Evolutionary conservation across 306 rosid species (phyloP).

Genomic region (Ammopiptanthus mongolicus): DNA sequence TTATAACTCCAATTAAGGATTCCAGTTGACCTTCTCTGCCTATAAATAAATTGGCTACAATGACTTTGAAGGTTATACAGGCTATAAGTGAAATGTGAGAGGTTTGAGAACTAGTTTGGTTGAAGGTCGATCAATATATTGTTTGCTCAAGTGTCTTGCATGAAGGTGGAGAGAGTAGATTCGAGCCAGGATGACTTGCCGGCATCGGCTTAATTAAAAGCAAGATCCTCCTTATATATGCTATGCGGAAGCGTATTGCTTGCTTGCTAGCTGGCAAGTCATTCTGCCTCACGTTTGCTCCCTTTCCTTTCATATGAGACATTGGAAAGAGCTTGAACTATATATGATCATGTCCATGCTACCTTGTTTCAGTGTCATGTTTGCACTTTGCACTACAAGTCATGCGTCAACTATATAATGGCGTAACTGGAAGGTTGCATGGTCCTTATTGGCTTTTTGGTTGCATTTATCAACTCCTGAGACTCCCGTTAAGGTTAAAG

Average conservation of each 20-base stretch:
- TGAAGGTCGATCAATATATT: neutral
- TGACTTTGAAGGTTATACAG: neutral
- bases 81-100: neutral
- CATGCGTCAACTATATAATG: neutral
- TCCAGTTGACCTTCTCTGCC: neutral
- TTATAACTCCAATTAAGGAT: no score
- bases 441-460: no score
- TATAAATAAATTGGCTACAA: constrained; percentile 24
- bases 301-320: constrained; percentile 15
- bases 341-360: no score
- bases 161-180: constrained; percentile 26
- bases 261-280: no score
- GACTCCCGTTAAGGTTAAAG: no score
- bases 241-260: constrained; percentile 2
- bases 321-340: neutral
- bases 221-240: no score
- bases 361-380: neutral
- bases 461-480: no score
- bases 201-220: constrained; percentile 5
- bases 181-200: constrained; percentile 46
- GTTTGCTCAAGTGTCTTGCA: constrained; percentile 12
- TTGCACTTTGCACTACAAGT: neutral
- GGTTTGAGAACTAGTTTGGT: neutral
- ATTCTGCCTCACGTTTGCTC: constrained; percentile 34
- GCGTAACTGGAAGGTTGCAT: no score